These are phyloP conservation scores for Aspergillus cavernicola DNA, from an alignment of 495 filamentous ascomycete species.

Conservation along the genomic window DNA sequence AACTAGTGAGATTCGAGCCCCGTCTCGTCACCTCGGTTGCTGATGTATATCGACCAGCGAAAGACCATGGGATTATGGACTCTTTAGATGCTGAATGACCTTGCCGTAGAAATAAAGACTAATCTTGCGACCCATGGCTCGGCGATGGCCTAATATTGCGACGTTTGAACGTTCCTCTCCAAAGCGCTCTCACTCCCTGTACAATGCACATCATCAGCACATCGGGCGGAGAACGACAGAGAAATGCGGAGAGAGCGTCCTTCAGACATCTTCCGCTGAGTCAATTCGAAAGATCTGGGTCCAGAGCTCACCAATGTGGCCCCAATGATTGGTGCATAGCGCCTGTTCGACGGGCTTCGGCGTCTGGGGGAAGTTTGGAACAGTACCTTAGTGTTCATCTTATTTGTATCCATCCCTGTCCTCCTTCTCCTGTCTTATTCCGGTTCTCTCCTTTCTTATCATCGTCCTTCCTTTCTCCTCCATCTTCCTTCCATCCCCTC, in stretches of 20 bases:
- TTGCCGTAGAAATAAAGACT: neutral
- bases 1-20: neutral
- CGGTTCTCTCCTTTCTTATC: slow-evolving; percentile 5
- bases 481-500: neutral
- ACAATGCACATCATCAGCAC: too few relatives aligned
- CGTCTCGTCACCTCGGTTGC: neutral
- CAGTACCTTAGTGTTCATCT: neutral
- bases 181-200: neutral
- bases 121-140: slow-evolving; percentile 9
- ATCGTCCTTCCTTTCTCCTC: slow-evolving; percentile 7
- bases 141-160: neutral
- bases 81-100: neutral
- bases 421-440: neutral
- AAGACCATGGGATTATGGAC: neutral
- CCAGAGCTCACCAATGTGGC: slow-evolving; percentile 16
- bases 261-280: slow-evolving; percentile 16
- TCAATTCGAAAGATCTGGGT: slow-evolving; percentile 19
- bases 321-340: slow-evolving; percentile 19
- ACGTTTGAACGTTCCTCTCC: neutral
- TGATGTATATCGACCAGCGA: neutral
- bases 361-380: slow-evolving; percentile 6
- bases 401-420: slow-evolving; percentile 20
- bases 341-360: slow-evolving; percentile 13
- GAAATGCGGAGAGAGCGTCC: slow-evolving; percentile 5
- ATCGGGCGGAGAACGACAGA: neutral